A percentile compares a stretch with the other conserved stretches of the same genome.
Evolutionary conservation across 345 rosid species (phyloP).

Genomic region (Acer yangbiense): DNA sequence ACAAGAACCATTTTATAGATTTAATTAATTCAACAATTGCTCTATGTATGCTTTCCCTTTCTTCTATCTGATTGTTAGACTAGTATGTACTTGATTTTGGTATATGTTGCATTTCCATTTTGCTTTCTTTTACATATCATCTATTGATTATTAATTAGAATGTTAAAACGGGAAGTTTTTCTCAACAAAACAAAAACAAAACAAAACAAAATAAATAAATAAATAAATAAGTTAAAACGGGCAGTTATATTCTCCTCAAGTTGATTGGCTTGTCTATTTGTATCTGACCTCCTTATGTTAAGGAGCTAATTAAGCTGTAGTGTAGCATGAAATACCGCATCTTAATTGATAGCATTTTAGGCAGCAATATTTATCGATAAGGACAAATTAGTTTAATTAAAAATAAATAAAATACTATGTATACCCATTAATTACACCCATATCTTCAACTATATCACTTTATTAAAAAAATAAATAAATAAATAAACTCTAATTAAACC

Average conservation of each 20-base stretch:
- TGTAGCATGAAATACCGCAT: neutral
- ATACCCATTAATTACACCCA: no score
- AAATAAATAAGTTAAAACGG: no score
- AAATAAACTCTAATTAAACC: no score
- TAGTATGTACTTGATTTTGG: neutral
- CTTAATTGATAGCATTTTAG: neutral
- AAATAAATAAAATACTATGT: no score
- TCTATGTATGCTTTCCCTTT: neutral
- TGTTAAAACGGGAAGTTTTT: no score
- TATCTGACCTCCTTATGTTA: neutral
- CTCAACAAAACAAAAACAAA: no score
- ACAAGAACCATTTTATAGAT: no score
- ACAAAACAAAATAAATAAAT: no score
- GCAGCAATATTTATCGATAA: neutral
- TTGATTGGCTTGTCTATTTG: neutral
- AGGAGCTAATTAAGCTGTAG: neutral
- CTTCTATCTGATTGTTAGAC: neutral
- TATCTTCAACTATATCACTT: no score
- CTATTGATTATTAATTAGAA: neutral
- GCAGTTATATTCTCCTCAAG: neutral
- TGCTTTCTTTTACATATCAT: neutral
- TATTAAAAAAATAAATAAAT: no score
- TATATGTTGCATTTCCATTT: neutral
- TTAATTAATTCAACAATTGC: neutral
- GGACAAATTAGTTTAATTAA: neutral